These are phyloP conservation scores for Poa pratensis DNA, from an alignment of 176 grass and related monocot species.

Conservation along the genomic window DNA sequence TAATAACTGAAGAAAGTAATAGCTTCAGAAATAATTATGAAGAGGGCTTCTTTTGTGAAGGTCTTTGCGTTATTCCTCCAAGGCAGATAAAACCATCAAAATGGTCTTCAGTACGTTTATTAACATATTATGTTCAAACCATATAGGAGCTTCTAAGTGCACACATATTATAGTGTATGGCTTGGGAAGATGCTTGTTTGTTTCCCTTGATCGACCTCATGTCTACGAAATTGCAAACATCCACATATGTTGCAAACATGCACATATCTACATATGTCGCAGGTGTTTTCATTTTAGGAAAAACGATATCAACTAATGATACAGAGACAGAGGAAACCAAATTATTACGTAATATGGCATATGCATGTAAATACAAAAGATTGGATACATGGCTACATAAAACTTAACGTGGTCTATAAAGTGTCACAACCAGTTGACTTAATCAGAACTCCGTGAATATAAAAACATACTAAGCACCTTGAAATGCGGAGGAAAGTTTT, in stretches of 20 bases:
- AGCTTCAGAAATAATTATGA: too few species aligned
- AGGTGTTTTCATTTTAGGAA: background rate
- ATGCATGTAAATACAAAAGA: background rate
- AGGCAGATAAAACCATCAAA: background rate
- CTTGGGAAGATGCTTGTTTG: background rate
- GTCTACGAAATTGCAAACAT: background rate
- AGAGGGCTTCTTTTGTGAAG: too few species aligned
- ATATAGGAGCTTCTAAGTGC: background rate
- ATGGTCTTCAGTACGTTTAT: background rate
- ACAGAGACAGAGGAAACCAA: background rate
- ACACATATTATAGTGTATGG: background rate
- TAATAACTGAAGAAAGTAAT: conserved; percentile 9
- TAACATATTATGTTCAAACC: background rate
- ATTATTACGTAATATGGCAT: background rate
- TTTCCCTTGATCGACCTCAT: background rate
- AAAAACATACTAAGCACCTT: conserved; percentile 67
- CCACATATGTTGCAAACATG: conserved; percentile 21
- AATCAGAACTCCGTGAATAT: background rate
- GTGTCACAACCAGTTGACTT: background rate
- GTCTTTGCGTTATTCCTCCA: too few species aligned
- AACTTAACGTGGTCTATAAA: background rate
- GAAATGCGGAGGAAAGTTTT: conserved; percentile 86
- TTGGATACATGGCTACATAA: background rate
- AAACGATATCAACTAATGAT: background rate
- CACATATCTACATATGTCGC: background rate